Conservation (phyloP, 2,329 filamentous ascomycete genomes). For the Aspergillus ustus region DNA sequence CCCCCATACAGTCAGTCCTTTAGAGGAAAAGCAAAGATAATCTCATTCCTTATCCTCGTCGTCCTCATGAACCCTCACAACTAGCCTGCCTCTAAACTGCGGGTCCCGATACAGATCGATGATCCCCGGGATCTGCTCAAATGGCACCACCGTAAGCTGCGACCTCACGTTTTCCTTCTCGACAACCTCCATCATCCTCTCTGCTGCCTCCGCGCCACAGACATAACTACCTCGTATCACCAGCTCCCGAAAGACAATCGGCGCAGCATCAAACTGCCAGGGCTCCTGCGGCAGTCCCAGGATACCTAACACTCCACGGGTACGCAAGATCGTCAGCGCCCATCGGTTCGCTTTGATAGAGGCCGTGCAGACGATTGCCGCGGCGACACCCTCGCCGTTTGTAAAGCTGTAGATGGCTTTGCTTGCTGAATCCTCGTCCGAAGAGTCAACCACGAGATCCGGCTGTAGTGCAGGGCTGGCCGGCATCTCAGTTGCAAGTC, state of each 20-base stretch:
- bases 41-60: not conserved
- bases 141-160: not conserved
- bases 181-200: not conserved
- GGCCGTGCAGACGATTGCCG: not conserved
- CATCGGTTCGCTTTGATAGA: not conserved
- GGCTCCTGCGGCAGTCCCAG: not conserved
- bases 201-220: not conserved
- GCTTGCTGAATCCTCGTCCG: not conserved
- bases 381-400: not conserved
- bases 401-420: not conserved
- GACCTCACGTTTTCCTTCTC: not conserved
- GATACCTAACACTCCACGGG: not conserved
- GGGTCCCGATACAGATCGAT: not conserved
- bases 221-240: not conserved
- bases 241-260: not conserved
- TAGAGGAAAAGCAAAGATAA: no score
- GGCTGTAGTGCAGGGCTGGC: not conserved
- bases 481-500: not conserved
- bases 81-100: not conserved
- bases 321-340: not conserved
- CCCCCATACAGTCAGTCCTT: no score
- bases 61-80: not conserved
- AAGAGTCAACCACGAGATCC: not conserved
- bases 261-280: not conserved
- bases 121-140: not conserved